These are phyloP conservation scores for Lithohypha guttulata DNA, from an alignment of 2,329 filamentous ascomycete species.

Conservation along the genomic window DNA sequence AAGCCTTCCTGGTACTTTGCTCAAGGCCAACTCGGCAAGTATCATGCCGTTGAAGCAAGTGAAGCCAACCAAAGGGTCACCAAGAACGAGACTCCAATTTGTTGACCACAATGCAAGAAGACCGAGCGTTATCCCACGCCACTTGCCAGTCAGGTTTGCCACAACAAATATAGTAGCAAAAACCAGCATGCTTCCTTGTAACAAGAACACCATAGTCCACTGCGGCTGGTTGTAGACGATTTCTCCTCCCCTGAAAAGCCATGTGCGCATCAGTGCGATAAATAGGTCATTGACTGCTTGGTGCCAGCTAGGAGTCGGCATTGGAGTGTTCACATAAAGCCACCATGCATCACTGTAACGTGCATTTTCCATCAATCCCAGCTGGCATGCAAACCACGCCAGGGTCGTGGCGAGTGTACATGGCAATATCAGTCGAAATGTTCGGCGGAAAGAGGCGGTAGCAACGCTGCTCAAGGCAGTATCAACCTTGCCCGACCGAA, in stretches of 20 bases:
- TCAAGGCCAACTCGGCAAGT: constrained; percentile 40
- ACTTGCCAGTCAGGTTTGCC: constrained; percentile 38
- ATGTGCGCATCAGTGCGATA: constrained; percentile 40
- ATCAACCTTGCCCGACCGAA: constrained; percentile 43
- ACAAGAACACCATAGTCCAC: constrained; percentile 47
- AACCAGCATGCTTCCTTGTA: constrained; percentile 45
- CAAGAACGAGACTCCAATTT: constrained; percentile 30
- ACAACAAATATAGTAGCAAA: constrained; percentile 45
- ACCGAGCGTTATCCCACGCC: constrained; percentile 39
- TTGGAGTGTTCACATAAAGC: constrained; percentile 42
- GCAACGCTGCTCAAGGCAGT: constrained; percentile 45
- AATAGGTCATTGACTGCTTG: constrained; percentile 36
- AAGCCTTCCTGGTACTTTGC: constrained; percentile 31
- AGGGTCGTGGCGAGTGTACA: constrained; percentile 45
- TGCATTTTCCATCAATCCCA: constrained; percentile 47
- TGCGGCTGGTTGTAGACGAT: constrained; percentile 49
- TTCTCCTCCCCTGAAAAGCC: constrained; percentile 37
- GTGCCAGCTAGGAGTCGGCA: constrained; percentile 31
- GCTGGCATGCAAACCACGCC: constrained; percentile 45
- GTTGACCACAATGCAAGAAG: constrained; percentile 37
- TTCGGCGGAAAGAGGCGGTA: constrained; percentile 47
- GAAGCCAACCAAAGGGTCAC: constrained; percentile 37
- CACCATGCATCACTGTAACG: constrained; percentile 50
- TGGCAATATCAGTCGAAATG: constrained; percentile 49
- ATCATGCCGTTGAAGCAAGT: constrained; percentile 54